These are phyloP conservation scores for Tanacetum coccineum DNA, from an alignment of 129 eudicot genomes.

Conservation along the genomic window DNA sequence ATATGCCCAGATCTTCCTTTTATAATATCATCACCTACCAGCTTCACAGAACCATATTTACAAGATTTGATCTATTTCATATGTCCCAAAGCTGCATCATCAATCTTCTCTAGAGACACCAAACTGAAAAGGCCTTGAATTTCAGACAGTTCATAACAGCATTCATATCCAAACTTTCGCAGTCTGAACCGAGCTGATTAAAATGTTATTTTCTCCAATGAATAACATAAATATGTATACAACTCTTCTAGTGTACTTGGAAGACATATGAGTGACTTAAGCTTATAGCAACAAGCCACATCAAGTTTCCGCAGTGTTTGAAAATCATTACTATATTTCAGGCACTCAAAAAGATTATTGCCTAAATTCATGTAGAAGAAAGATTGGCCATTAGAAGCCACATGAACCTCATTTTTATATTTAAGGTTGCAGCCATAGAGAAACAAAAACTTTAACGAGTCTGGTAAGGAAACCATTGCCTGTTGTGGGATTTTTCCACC, in stretches of 20 bases:
- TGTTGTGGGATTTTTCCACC: not conserved
- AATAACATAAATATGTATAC: not conserved
- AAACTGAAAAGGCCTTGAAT: conserved; percentile 15
- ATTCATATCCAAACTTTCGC: not conserved
- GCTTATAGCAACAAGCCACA: not conserved
- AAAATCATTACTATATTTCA: too few relatives aligned
- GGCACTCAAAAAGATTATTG: not conserved
- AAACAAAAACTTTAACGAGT: not conserved
- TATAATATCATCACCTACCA: too few relatives aligned
- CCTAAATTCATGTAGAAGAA: not conserved
- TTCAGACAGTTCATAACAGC: conserved; percentile 3
- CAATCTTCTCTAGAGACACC: not conserved
- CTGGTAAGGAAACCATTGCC: not conserved
- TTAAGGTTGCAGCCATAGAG: not conserved
- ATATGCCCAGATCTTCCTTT: too few relatives aligned
- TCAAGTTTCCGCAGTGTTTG: conserved; percentile 15
- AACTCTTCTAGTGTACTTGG: conserved; percentile 16
- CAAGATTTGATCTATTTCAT: too few relatives aligned
- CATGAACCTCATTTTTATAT: not conserved
- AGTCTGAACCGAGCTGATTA: conserved; percentile 5
- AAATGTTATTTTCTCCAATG: conserved; percentile 19
- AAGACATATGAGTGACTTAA: conserved; percentile 8
- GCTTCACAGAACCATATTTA: too few relatives aligned
- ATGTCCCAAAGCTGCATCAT: conserved; percentile 8
- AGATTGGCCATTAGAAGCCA: not conserved